Conservation (phyloP, 805 yeast species). For the Wickerhamiella spandovensis region DNA sequence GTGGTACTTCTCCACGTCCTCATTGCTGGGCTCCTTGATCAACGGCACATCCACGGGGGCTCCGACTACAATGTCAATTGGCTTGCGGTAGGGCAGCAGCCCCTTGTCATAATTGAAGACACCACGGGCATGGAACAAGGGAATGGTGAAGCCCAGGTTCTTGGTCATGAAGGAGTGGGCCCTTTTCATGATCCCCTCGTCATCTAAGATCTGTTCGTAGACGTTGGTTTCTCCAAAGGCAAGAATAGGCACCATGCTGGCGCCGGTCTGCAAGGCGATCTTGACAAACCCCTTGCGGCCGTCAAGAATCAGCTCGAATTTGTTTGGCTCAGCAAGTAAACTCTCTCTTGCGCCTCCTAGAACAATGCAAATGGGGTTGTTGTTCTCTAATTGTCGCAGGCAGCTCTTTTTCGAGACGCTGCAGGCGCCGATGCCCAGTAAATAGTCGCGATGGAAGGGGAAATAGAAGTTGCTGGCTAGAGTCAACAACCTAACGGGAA, state of each 20-base stretch:
- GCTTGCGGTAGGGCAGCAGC: slow-evolving; percentile 69
- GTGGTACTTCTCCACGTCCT: slow-evolving; percentile 41
- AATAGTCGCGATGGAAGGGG: slow-evolving; percentile 83
- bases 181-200: slow-evolving; percentile 35
- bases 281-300: slow-evolving; percentile 82
- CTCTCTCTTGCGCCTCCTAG: slow-evolving; percentile 96
- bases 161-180: slow-evolving; percentile 64
- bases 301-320: slow-evolving; percentile 53
- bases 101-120: slow-evolving; percentile 89
- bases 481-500: slow-evolving; percentile 67
- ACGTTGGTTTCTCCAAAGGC: slow-evolving; percentile 79
- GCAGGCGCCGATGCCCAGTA: slow-evolving; percentile 67
- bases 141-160: slow-evolving; percentile 69
- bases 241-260: slow-evolving; percentile 75
- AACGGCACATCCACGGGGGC: slow-evolving; percentile 26
- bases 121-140: slow-evolving; percentile 85
- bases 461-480: slow-evolving; percentile 67
- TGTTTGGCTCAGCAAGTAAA: slow-evolving; percentile 46
- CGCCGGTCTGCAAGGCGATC: slow-evolving; percentile 68
- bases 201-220: slow-evolving; percentile 37
- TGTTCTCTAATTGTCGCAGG: slow-evolving; percentile 43
- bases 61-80: slow-evolving; percentile 50
- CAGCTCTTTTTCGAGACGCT: slow-evolving; percentile 72
- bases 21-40: slow-evolving; percentile 5
- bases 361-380: slow-evolving; percentile 74